These are phyloP conservation scores for Coemansia sp. DNA, from an alignment of 192 early-diverging fungal genomes.

Conservation along the genomic window DNA sequence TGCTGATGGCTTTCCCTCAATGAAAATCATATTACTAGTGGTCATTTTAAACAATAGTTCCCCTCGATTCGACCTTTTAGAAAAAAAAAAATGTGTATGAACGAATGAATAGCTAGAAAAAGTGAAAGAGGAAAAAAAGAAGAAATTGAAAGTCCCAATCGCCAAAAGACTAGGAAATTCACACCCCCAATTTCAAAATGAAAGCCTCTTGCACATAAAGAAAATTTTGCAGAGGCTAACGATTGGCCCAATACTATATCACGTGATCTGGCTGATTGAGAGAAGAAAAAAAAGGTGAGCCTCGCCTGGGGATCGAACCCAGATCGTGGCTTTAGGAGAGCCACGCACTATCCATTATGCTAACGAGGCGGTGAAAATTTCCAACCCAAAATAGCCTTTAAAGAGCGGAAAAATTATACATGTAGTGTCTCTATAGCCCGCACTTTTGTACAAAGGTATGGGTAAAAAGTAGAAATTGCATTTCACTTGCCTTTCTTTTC, in stretches of 20 bases:
- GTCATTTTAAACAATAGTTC: no score
- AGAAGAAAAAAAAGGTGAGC: slow-evolving; percentile 1
- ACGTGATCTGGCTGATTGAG: neutral
- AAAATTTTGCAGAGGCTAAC: slow-evolving; percentile 2
- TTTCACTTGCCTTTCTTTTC: no score
- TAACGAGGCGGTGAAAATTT: slow-evolving; percentile 4
- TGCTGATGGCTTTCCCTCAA: slow-evolving; percentile 37
- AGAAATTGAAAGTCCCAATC: no score
- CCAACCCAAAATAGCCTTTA: no score
- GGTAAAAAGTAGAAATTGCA: no score
- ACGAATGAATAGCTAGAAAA: no score
- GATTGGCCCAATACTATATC: neutral
- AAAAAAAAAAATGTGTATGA: no score
- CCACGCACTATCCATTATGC: slow-evolving; percentile 16
- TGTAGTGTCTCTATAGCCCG: neutral
- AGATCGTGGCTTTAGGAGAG: slow-evolving; percentile 18
- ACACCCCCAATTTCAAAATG: no score
- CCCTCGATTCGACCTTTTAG: no score
- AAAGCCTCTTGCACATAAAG: no score
- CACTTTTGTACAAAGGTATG: no score
- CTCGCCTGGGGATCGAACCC: slow-evolving; percentile 20
- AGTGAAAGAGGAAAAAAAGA: neutral
- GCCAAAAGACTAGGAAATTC: no score
- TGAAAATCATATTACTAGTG: slow-evolving; percentile 47
- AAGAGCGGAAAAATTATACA: neutral